Base-by-base conservation (phyloP, 805 yeast genomes). In the Candida endomychidarum region DNA sequence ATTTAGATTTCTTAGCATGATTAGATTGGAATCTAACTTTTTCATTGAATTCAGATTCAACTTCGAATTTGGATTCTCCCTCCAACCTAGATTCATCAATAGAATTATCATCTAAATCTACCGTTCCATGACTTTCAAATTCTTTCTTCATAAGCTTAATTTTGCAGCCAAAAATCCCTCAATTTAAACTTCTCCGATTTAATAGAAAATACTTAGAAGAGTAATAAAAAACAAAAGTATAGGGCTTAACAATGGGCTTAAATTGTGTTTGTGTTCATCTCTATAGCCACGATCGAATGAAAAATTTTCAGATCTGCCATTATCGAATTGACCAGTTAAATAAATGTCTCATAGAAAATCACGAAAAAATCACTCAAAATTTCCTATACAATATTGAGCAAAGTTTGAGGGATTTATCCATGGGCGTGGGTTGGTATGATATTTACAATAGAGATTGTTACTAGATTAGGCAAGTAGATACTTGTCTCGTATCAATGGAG, bases 261-360 rank as follows among this genome's bases (percentile, higher is more conserved):
- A n/a, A 25, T 25, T n/a, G 22, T 20, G 5, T 20, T 20, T 8
- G 22, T n/a, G 12, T 12, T 23, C 25, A 23, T 10, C n/a, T 9
- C 25, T 12, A 6, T 12, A 23, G 25, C 11, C 11, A 7, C 11
- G 25, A n/a, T n/a, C n/a, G n/a, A n/a, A n/a, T n/a, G n/a, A 16
- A 27, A 27, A 16, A 8, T 27, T 27, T 27, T 16, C 19, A 3
- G 20, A 16, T 8, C 7, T 27, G 5, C 12, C 31, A 27, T 27
- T 16, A 24, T 10, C n/a, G n/a, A 26, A 26, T 26, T 15, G 33
- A 29, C 33, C 33, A 29, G 33, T 29, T 29, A 29, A 29, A 29
- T 29, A 29, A 29, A 29, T 29, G n/a, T 15, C 33, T 29, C 33
- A 29, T 18, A 15, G 12, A 28, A 28, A 28, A 8, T 15, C 33